Base-by-base conservation (phyloP, 2,329 filamentous ascomycete genomes). In the Epichloe aotearoae region DNA sequence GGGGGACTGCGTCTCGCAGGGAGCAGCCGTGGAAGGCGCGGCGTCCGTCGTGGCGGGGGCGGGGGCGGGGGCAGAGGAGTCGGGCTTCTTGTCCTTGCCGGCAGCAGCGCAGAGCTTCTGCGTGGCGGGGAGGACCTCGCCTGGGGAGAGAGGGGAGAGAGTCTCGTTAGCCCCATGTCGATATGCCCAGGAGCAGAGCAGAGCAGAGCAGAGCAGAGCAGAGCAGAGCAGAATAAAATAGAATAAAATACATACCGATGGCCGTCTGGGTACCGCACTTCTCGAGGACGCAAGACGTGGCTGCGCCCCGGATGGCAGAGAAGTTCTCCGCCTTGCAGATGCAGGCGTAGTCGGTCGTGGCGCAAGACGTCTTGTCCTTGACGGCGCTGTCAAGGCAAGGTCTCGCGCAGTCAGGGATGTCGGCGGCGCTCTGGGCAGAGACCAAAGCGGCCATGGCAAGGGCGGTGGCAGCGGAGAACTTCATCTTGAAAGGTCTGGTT, bases 361-460 rank as follows among this genome's bases (percentile, higher is more conserved):
- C 45, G 59, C 69, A 71, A 44, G 41, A 50, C 53, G 65, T 66
- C 54, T 61, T 53, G 50, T 54, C 53, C 36, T 46, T 48, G 56
- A 68, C 59, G 52, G 65, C 61, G 3, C 59, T 50, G 56, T 61
- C 56, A 37, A 72, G 59, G 61, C 69, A 71, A 39, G 61, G 49
- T n/a, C 62, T 42, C 37, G 69, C 67, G 57, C 69, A 72, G 51
- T 53, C 47, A 57, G 69, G 69, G 51, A 70, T 61, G 53, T 68
- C 66, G 42, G 26, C 45, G 48, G 53, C 56, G 52, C 58, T 56
- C 64, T 68, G 64, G 56, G 68, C 69, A 50, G 57, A 55, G 43
- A 58, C 68, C 50, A 63, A 55, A 52, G 64, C 59, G 56, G 62
- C 63, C 55, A 69, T 59, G 58, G 62, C 58, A 51, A 66, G 48